Evolutionary conservation across 2,329 filamentous ascomycete genomes (phyloP).

Genomic region (Ceratocystis lukuohia): DNA sequence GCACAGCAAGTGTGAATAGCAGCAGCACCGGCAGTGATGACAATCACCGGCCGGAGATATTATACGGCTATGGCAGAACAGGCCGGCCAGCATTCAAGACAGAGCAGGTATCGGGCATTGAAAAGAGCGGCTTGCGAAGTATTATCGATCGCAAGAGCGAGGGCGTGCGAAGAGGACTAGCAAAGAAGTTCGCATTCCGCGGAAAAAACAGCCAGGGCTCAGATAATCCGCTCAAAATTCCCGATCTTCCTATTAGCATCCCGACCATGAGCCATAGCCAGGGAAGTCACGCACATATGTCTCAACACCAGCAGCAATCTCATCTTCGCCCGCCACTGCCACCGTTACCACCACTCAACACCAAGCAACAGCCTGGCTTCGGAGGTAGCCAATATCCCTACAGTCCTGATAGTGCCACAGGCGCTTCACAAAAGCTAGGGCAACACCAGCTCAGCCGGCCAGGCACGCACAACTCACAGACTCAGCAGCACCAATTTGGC

Average conservation of each 20-base stretch:
- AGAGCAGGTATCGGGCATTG: constrained; percentile 41
- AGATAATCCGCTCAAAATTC: not conserved
- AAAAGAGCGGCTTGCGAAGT: constrained; percentile 40
- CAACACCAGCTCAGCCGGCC: not conserved
- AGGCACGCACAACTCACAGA: not conserved
- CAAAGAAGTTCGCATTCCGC: constrained; percentile 40
- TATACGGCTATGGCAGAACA: constrained; percentile 32
- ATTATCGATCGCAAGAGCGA: constrained; percentile 43
- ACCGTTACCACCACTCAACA: not conserved
- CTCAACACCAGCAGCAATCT: constrained; percentile 17
- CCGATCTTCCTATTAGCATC: constrained; percentile 22
- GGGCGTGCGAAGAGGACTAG: constrained; percentile 39
- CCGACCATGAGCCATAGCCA: constrained; percentile 22
- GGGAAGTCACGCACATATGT: constrained; percentile 9
- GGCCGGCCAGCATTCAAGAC: constrained; percentile 34
- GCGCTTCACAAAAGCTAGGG: not conserved
- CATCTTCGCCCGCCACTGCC: not conserved
- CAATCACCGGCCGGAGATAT: constrained; percentile 22
- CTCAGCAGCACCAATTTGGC: not conserved
- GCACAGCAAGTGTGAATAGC: constrained; percentile 9
- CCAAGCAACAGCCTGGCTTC: constrained; percentile 19
- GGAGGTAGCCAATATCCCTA: constrained; percentile 16
- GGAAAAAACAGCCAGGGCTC: constrained; percentile 27
- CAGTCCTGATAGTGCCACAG: constrained; percentile 17
- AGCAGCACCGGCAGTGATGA: constrained; percentile 5